Conservation (phyloP, 148 eudicot genomes). For the Camellia japonica region DNA sequence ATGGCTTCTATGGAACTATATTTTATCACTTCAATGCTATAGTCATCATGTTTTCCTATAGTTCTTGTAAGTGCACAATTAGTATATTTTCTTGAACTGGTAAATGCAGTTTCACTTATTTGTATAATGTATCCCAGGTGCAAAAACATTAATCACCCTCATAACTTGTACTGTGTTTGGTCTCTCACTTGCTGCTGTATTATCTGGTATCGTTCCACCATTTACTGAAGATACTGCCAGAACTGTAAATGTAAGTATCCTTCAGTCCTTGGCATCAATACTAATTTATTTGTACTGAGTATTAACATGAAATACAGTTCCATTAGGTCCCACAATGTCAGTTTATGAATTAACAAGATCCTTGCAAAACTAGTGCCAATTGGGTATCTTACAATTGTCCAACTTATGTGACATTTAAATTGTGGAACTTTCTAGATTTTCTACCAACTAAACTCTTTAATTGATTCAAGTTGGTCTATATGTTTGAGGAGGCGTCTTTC, state of each 20-base stretch:
- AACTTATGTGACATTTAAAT: not conserved
- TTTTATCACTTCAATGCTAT: not conserved
- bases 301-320: not conserved
- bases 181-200: constrained; percentile 61
- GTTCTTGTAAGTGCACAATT: too few relatives aligned
- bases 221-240: constrained; percentile 81
- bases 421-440: not conserved
- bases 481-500: not conserved
- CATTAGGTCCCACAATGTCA: constrained; percentile 1
- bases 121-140: constrained; percentile 40
- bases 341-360: not conserved
- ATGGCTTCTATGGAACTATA: not conserved
- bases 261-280: not conserved
- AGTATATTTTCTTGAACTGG: not conserved
- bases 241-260: constrained; percentile 73
- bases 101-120: not conserved
- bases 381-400: not conserved
- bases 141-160: constrained; percentile 53
- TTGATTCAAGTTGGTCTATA: not conserved
- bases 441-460: not conserved
- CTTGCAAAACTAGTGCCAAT: not conserved
- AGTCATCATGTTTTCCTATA: not conserved
- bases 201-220: constrained; percentile 57
- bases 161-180: constrained; percentile 54
- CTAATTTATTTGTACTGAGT: not conserved